phyloP scores from a whole-genome alignment of 768 basidiomycete genomes.

The Suillus ampliporus region DNA sequence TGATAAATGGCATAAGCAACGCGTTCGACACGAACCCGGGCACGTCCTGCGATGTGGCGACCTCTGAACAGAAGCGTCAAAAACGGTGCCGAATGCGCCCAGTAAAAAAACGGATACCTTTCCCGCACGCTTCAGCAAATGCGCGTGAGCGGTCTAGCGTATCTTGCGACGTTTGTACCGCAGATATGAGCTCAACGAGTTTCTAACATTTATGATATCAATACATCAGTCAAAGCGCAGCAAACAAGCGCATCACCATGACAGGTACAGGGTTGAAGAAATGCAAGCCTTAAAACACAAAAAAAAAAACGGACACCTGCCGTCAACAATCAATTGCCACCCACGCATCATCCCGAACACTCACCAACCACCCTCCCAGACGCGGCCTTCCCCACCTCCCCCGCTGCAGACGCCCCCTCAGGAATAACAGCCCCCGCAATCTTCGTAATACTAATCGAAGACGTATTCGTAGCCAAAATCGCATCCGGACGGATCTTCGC shows the following conservation, averaged over 20 bases:
- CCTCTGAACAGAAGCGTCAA: conserved; percentile 57
- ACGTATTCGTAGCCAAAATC: conserved; percentile 92
- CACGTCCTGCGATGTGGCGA: conserved; percentile 88
- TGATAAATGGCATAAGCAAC: conserved; percentile 95
- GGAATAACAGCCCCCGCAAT: conserved; percentile 83
- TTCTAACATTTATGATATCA: conserved; percentile 51
- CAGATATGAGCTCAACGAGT: conserved; percentile 95
- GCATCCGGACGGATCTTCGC: conserved; percentile 70
- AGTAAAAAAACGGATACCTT: conserved; percentile 53
- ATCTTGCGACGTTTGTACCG: conserved; percentile 83
- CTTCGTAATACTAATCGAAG: conserved; percentile 93
- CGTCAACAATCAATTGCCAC: background rate
- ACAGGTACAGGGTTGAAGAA: conserved; percentile 98
- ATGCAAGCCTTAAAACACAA: conserved; percentile 64
- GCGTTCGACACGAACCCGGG: conserved; percentile 97
- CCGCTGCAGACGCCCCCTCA: conserved; percentile 58
- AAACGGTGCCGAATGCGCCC: background rate
- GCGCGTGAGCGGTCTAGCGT: conserved; percentile 77
- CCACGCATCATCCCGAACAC: conserved; percentile 21
- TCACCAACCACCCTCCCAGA: conserved; percentile 84
- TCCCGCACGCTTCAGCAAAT: conserved; percentile 90
- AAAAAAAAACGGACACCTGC: too few relatives aligned
- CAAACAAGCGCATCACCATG: conserved; percentile 62
- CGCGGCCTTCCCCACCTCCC: conserved; percentile 63
- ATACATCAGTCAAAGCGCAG: background rate